Base-by-base conservation (phyloP, 495 filamentous ascomycete species). In the Monascus purpureus region DNA sequence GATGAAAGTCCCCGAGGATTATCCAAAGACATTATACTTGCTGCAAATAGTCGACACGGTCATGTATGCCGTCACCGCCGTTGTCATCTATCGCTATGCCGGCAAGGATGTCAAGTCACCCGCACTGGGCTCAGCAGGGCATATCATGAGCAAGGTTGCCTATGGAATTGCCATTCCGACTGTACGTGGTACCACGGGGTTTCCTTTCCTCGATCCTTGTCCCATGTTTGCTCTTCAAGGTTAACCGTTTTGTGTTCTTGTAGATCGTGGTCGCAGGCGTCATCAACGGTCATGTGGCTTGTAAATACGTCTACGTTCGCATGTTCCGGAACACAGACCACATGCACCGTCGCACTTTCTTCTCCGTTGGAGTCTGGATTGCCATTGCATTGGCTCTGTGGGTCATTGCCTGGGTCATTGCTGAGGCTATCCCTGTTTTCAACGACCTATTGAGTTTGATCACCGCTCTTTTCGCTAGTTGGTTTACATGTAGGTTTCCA, bases 151-250 rank as follows among this genome's bases (percentile, higher is more conserved):
- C 39, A 86, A 85, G 57, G 42, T 62, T 29, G 76, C 81, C 4
- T 90, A 77, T 46, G 82, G 81, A 13, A 52, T 90, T 36, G 82
- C 81, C 11, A 57, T 82, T 12, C 83, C 83, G 0, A 83, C 80
- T 11, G 73, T 45, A 12, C 30, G 45, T 56, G 12, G 25, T 50
- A n/a, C n/a, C n/a, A n/a, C n/a, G n/a, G n/a, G n/a, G n/a, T n/a
- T n/a, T n/a, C n/a, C n/a, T n/a, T n/a, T n/a, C n/a, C n/a, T n/a
- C n/a, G n/a, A n/a, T n/a, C n/a, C n/a, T n/a, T n/a, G n/a, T 5
- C 20, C 20, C 20, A 22, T 22, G 20, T 16, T 25, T 12, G 11
- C 20, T 26, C 13, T 25, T 9, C 17, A 9, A 11, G 16, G 42
- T 81, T 33, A 16, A 4, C 13, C n/a, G 20, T 5, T 25, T 15